Percentiles rank a stretch among this genome's conserved stretches.
Evolutionary conservation across 1,139 yeast genomes (phyloP).

Genomic region (Taphrina communis): DNA sequence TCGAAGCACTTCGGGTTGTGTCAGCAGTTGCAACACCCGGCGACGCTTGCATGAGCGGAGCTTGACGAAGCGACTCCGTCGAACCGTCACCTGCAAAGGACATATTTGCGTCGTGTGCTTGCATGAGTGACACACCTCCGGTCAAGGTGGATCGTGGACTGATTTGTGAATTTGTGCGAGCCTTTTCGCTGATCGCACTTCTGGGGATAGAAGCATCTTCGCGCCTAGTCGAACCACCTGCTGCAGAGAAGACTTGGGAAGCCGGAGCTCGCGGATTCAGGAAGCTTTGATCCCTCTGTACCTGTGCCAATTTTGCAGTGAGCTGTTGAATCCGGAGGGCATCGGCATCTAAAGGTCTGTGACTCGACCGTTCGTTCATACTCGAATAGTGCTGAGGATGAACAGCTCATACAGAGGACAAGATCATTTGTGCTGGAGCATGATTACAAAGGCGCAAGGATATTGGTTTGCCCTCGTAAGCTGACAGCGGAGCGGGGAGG

Average conservation of each 20-base stretch:
- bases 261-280: slow-evolving; percentile 17
- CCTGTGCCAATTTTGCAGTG: slow-evolving; percentile 26
- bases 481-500: too few species aligned
- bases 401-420: too few species aligned
- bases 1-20: neutral
- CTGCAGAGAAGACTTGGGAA: slow-evolving; percentile 5
- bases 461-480: too few species aligned
- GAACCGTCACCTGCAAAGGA: too few species aligned
- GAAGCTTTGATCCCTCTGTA: slow-evolving; percentile 26
- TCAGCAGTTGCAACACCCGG: neutral
- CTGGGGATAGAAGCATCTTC: neutral
- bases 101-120: too few species aligned
- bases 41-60: neutral
- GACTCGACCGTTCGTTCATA: slow-evolving; percentile 9
- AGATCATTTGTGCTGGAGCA: too few species aligned
- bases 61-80: neutral
- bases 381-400: neutral
- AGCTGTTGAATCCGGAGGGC: slow-evolving; percentile 37
- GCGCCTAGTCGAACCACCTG: neutral
- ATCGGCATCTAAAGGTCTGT: slow-evolving; percentile 35
- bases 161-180: slow-evolving; percentile 11
- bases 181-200: neutral
- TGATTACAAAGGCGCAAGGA: too few species aligned
- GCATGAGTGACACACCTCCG: neutral
- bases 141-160: slow-evolving; percentile 7